These are phyloP conservation scores for Corylus americana DNA, from an alignment of 306 rosid species.

Conservation along the genomic window DNA sequence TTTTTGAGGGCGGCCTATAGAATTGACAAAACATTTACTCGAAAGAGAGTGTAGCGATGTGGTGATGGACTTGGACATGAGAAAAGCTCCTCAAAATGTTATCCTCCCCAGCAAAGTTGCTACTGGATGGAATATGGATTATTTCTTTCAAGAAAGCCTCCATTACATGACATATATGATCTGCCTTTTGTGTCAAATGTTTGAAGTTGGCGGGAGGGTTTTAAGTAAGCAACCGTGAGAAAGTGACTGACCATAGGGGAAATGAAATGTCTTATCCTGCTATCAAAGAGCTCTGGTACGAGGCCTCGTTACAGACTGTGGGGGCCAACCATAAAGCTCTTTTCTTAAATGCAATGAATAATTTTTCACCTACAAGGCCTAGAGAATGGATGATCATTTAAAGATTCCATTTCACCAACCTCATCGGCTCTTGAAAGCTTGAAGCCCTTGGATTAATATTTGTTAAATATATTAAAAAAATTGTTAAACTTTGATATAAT, in stretches of 20 bases:
- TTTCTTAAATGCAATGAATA: slow-evolving; percentile 22
- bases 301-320: slow-evolving; percentile 19
- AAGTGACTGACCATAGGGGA: slow-evolving; percentile 39
- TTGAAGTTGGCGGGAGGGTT: slow-evolving; percentile 1
- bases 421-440: not conserved
- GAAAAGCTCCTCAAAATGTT: no score
- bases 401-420: not conserved
- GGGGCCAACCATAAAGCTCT: slow-evolving; percentile 19
- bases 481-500: no score
- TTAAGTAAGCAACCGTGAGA: slow-evolving; percentile 26
- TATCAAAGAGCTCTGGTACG: slow-evolving; percentile 19
- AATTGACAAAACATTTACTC: no score
- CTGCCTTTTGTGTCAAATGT: not conserved
- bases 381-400: not conserved
- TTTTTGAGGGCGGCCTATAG: no score
- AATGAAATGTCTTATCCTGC: slow-evolving; percentile 32
- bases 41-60: no score
- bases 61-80: no score
- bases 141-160: no score
- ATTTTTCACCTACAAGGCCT: slow-evolving; percentile 21
- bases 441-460: slow-evolving; percentile 9
- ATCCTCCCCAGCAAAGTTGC: no score
- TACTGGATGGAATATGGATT: no score
- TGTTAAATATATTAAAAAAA: no score
- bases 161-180: not conserved